Conservation (phyloP, 2,329 filamentous ascomycete genomes). For the Penicillium sp. region DNA sequence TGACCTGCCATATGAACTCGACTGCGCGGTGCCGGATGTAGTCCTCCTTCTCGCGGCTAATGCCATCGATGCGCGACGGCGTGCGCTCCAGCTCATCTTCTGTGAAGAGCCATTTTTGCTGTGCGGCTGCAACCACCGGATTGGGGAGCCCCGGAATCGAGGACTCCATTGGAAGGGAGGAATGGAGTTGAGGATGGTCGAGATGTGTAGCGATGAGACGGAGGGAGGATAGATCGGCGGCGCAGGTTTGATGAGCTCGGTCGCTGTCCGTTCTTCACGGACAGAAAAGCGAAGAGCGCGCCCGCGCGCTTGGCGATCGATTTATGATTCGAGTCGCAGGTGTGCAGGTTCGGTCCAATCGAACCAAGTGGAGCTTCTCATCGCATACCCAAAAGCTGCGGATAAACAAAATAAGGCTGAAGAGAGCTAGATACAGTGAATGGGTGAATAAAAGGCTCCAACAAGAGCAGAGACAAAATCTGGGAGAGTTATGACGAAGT, state of each 20-base stretch:
- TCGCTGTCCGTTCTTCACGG: not conserved
- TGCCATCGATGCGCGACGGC: constrained; percentile 78
- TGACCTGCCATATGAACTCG: constrained; percentile 93
- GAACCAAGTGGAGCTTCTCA: constrained; percentile 8
- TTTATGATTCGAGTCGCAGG: constrained; percentile 10
- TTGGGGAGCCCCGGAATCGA: constrained; percentile 39
- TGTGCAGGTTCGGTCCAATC: constrained; percentile 7
- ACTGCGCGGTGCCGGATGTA: constrained; percentile 81
- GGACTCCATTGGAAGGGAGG: constrained; percentile 25
- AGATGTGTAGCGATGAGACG: not conserved
- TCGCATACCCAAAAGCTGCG: constrained; percentile 1
- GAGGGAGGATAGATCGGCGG: not conserved
- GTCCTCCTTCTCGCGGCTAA: constrained; percentile 70
- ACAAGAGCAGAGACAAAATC: not conserved
- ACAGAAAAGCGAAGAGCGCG: constrained; percentile 11
- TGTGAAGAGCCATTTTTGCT: constrained; percentile 84
- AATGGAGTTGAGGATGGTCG: not conserved
- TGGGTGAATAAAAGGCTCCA: not conserved
- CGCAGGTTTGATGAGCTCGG: not conserved
- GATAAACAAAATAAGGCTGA: not conserved
- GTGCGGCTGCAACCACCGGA: constrained; percentile 50
- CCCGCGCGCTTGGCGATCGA: constrained; percentile 15
- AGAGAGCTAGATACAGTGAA: not conserved
- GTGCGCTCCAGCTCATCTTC: constrained; percentile 74
- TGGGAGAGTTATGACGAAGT: not conserved